A percentile compares a stretch with the other conserved stretches of the same genome.
These are phyloP conservation scores for Suillus tomentosus DNA, from an alignment of 768 basidiomycete genomes.

Conservation along the genomic window DNA sequence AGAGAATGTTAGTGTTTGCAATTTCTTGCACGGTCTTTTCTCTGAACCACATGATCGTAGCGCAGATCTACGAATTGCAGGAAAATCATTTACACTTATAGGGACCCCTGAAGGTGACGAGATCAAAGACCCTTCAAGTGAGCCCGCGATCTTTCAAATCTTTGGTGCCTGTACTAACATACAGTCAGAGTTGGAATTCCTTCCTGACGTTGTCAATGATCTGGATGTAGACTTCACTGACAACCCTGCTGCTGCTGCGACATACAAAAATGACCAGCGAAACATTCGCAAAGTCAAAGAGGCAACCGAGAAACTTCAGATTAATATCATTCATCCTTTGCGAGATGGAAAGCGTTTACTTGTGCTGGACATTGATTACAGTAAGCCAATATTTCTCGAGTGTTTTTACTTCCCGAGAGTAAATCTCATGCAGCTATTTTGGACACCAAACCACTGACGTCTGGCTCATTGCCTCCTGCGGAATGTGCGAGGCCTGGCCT, in stretches of 20 bases:
- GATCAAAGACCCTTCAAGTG: constrained; percentile 77
- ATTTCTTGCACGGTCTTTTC: constrained; percentile 8
- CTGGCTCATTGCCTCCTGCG: constrained; percentile 72
- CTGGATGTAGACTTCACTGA: constrained; percentile 80
- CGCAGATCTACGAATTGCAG: constrained; percentile 57
- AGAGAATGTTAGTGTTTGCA: constrained; percentile 48
- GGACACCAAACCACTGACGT: constrained; percentile 84
- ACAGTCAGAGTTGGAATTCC: constrained; percentile 54
- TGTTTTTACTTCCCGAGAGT: constrained; percentile 1
- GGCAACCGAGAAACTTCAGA: constrained; percentile 59
- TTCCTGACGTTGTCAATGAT: constrained; percentile 77
- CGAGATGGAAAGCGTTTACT: constrained; percentile 77
- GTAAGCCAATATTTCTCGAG: constrained; percentile 39
- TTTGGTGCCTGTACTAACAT: neutral
- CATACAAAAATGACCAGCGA: constrained; percentile 72
- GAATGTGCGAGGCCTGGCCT: constrained; percentile 84
- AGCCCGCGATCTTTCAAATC: constrained; percentile 19
- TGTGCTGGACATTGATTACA: constrained; percentile 89
- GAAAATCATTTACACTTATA: constrained; percentile 81
- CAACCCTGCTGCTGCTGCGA: constrained; percentile 54
- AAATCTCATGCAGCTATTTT: constrained; percentile 58
- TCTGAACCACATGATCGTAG: constrained; percentile 33
- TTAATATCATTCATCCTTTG: constrained; percentile 76
- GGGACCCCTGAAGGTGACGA: constrained; percentile 87
- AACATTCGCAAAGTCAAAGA: constrained; percentile 84